These are phyloP conservation scores for Eimeria acervulina DNA, from an alignment of 169 alveolate species.

Conservation along the genomic window DNA sequence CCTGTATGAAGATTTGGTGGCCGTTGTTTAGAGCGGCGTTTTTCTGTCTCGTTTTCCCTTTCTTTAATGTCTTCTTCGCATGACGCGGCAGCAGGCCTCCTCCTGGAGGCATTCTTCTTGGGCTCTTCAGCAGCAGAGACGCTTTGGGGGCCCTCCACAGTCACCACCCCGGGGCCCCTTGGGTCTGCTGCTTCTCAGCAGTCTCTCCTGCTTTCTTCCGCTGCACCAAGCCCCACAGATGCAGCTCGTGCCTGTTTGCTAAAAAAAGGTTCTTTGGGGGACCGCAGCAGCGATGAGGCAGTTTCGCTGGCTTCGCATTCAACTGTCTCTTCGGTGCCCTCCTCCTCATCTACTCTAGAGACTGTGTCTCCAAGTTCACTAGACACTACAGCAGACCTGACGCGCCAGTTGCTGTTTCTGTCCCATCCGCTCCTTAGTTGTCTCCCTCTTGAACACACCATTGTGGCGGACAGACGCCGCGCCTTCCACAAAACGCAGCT, in stretches of 20 bases:
- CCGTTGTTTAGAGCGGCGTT: neutral
- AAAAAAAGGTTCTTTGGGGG: neutral
- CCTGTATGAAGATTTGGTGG: neutral
- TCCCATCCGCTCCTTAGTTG: slow-evolving; percentile 17
- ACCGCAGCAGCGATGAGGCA: neutral
- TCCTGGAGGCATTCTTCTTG: neutral
- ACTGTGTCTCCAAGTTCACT: neutral
- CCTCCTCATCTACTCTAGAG: neutral
- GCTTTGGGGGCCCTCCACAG: neutral
- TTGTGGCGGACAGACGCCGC: slow-evolving; percentile 74
- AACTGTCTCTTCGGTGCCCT: slow-evolving; percentile 1
- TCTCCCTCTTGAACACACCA: slow-evolving; percentile 48
- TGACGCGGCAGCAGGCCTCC: neutral
- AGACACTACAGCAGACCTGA: neutral
- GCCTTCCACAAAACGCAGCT: slow-evolving; percentile 85
- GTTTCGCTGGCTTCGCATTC: slow-evolving; percentile 23
- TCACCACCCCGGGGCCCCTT: neutral
- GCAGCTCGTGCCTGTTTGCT: neutral
- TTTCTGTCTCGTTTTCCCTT: neutral
- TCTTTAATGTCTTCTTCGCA: slow-evolving; percentile 18
- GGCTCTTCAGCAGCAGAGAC: neutral
- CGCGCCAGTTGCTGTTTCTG: neutral
- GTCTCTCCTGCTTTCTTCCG: neutral
- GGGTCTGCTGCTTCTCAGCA: neutral
- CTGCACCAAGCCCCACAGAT: neutral